Base-by-base conservation (phyloP, 108 stramenopile species). In the Thalassiosira profunda region DNA sequence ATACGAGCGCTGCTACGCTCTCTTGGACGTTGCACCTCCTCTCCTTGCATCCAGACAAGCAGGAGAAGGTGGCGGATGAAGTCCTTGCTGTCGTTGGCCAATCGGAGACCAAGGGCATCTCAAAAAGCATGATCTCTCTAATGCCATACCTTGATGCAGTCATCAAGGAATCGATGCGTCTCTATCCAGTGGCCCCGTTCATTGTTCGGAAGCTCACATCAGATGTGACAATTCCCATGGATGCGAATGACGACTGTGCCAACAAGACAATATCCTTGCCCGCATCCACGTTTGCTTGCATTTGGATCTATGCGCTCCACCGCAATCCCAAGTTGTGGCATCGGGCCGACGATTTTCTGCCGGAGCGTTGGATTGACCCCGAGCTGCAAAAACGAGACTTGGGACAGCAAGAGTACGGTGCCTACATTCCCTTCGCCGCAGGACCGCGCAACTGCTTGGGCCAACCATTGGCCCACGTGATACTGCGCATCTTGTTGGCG, bases 241-340 rank as follows among this genome's bases (percentile, higher is more conserved):
- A 61, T 35, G 8, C 29, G 17, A 65, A 55, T 26, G 0, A 18
- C 33, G 58, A 28, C 12, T 54, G 25, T 14, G 46, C 24, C 21
- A 24, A 30, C 14, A 60, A 34, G 57, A 24, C 55, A 67, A 56
- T 80, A 31, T 63, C 81, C 26, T 61, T 97, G 18, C 93, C 96
- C 21, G 54, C 71, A 20, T 89, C 84, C 17, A 76, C 93, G 1
- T 61, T 93, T 33, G 96, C 93, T 26, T 90, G 89, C 36, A 81
- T 97, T 54, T 97, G 96, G 96, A 95, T 97, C 34, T 96, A 97
- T 45, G 82, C 90, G n/a, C 80, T 97, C 44, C 96, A 97, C 80
- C 84, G 87, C 8, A 91, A 96, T 57, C 86, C 89, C 7, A 64
- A 85, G 23, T 81, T 92, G 67, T 97, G 96, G 96, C 43, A 81